phyloP scores from a whole-genome alignment of 306 rosid species.

The Vigna unguiculata region DNA sequence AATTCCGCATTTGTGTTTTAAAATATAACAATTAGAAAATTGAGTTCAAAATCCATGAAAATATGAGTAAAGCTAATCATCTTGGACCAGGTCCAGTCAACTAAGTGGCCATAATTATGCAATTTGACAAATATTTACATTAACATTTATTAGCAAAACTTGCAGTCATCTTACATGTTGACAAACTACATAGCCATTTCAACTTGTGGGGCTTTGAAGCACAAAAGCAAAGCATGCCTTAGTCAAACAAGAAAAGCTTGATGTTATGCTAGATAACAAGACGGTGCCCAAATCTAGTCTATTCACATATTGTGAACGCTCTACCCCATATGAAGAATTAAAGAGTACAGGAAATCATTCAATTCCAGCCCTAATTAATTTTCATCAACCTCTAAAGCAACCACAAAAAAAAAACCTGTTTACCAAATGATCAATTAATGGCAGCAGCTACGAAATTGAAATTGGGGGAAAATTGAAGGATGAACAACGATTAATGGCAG shows the following conservation, averaged over 20 bases:
- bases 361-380: slow-evolving; percentile 24
- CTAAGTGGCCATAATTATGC: slow-evolving; percentile 1
- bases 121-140: slow-evolving; percentile 19
- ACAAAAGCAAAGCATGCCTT: slow-evolving; percentile 19
- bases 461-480: no score
- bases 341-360: slow-evolving; percentile 10
- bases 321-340: slow-evolving; percentile 37
- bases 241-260: slow-evolving; percentile 23
- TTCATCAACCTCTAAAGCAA: slow-evolving; percentile 37
- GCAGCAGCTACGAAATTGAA: no score
- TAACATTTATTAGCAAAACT: slow-evolving; percentile 14
- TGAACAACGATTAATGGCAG: no score
- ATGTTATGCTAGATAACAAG: slow-evolving; percentile 24
- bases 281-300: slow-evolving; percentile 4
- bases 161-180: slow-evolving; percentile 18
- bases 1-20: no score
- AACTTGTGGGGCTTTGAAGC: neutral
- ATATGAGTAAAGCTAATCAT: slow-evolving; percentile 46
- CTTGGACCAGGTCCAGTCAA: slow-evolving; percentile 47
- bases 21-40: no score
- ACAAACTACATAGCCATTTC: slow-evolving; percentile 17
- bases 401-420: neutral
- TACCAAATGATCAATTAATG: no score
- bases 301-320: slow-evolving; percentile 18
- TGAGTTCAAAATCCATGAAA: no score